Conservation (phyloP, 345 rosid genomes). For the Lumnitzera racemosa region DNA sequence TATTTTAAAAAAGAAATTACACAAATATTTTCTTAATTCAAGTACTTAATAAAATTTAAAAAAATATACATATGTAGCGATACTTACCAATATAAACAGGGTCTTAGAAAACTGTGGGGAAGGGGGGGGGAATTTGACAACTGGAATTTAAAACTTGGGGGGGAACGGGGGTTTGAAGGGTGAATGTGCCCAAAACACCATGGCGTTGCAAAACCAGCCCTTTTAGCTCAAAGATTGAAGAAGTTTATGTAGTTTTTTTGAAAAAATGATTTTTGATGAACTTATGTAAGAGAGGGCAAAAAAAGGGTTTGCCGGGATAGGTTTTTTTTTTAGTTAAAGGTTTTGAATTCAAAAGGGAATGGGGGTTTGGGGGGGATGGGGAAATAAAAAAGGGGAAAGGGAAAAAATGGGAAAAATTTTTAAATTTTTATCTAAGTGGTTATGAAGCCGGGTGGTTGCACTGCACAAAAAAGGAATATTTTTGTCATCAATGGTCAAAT, state of each 20-base stretch:
- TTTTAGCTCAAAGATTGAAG: constrained; percentile 48
- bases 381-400: too few species aligned
- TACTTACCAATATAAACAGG: constrained; percentile 50
- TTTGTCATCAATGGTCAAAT: too few species aligned
- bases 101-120: constrained; percentile 22
- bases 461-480: too few species aligned
- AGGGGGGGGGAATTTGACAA: constrained; percentile 7
- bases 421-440: too few species aligned
- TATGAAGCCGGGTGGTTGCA: too few species aligned
- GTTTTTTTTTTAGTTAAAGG: too few species aligned
- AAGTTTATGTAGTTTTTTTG: constrained; percentile 9
- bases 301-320: too few species aligned
- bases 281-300: too few species aligned
- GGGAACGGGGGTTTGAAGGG: constrained; percentile 45
- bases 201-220: constrained; percentile 66
- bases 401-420: too few species aligned
- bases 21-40: not conserved
- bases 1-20: not conserved
- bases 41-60: not conserved
- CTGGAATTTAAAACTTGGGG: too few species aligned
- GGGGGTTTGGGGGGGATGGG: too few species aligned
- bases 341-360: too few species aligned
- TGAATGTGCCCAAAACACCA: constrained; percentile 72
- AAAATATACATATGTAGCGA: not conserved
- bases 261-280: not conserved